Evolutionary conservation across 2,329 filamentous ascomycete species (phyloP), one percentile per base, ranked within the genome.

Genomic region (Aureobasidium uvarum): DNA sequence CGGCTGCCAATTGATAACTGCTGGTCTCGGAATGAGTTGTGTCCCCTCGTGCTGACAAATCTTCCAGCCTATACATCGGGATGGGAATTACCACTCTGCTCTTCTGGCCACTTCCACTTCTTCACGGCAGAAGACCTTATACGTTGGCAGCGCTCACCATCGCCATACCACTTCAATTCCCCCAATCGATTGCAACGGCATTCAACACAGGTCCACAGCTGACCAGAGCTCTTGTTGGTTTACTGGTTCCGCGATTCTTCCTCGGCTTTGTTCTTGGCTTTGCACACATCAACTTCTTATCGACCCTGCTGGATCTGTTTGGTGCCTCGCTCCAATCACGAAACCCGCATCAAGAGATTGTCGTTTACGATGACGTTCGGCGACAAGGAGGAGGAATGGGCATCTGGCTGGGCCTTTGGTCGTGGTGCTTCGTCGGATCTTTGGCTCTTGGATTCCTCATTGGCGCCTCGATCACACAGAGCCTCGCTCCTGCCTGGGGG

Each of bases 71-170:
- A 62, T 93, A 90, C 72, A 72, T 89, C 38, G 89, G 89, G 10
- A 81, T 93, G 68, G 88, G 88, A 0, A 75, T 92, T 45, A 85
- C 89, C 0, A 90, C 87, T 0, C 83, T 91, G 65, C 77, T 91
- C 66, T 85, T 84, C 69, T 93, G 90, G 90, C 89, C 90, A 3
- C 77, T 92, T 6, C 88, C 89, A 7, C 80, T 91, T 7, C 81
- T 93, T 1, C 89, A 93, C 73, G 90, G 90, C 3, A 84, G 90
- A 13, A 92, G 92, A 72, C 88, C 89, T 1, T 93, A 93, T 71
- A 86, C 89, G n/a, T 78, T 92, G 43, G 81, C 85, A 36, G 84
- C 89, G 23, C 81, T 93, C 62, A 84, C 85, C 1, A 72, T 92
- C 38, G 85, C 89, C 6, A 84, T 93, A 78, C 89, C 89, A 3